Conservation (phyloP, 257 asterid species). For the Gentiana dahurica region DNA sequence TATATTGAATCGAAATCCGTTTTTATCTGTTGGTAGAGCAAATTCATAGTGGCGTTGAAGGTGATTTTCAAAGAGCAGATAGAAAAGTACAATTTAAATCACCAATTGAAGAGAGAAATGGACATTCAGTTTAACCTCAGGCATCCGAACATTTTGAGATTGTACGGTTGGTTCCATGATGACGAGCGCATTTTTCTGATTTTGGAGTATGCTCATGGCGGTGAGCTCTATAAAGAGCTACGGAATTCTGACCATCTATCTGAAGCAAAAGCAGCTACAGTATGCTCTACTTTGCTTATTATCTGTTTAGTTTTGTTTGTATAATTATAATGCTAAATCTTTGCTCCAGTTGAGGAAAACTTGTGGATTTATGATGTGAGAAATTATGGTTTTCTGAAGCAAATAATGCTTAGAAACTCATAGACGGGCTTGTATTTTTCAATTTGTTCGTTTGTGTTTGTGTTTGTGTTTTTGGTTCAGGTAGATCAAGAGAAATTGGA, state of each 20-base stretch:
- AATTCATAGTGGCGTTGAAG: slow-evolving; percentile 79
- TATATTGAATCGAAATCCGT: not conserved
- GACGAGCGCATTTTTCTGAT: slow-evolving; percentile 61
- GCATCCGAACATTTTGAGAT: slow-evolving; percentile 73
- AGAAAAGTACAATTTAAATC: slow-evolving; percentile 61
- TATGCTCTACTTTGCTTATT: slow-evolving; percentile 14
- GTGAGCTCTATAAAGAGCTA: slow-evolving; percentile 77
- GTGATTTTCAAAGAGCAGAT: slow-evolving; percentile 80
- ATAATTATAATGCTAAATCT: no score
- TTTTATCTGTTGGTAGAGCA: slow-evolving; percentile 26
- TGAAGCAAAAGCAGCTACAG: slow-evolving; percentile 79
- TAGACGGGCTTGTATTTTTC: no score
- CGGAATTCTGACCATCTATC: slow-evolving; percentile 46
- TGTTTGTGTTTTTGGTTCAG: no score
- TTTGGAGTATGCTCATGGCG: slow-evolving; percentile 81
- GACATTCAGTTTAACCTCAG: slow-evolving; percentile 69
- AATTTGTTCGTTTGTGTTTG: no score
- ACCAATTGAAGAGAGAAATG: slow-evolving; percentile 86
- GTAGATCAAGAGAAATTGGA: no score
- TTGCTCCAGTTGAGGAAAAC: no score
- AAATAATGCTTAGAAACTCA: no score
- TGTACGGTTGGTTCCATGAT: slow-evolving; percentile 93
- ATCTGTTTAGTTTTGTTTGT: no score
- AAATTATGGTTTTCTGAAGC: no score
- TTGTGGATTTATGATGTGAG: no score